Evolutionary conservation across 257 asterid species (phyloP), one percentile per base, ranked within the genome.

Genomic region (Solanum chmielewskii): DNA sequence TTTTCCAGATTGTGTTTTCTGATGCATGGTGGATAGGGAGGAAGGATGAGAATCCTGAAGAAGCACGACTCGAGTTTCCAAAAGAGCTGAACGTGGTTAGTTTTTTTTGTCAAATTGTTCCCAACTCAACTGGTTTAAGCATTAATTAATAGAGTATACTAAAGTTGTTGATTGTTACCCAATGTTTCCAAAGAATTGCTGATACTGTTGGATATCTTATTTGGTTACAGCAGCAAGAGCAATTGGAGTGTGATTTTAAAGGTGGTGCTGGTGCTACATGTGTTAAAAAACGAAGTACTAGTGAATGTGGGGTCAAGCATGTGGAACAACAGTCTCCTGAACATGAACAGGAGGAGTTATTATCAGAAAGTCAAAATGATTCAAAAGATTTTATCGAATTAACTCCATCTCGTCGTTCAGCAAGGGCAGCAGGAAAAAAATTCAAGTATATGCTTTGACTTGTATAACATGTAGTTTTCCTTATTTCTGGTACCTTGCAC

Each of bases 21-120:
- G 98, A 96, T 90, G 99, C 98, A 66, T 96, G 99, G 98, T 96
- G 99, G 98, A 93, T 96, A 60, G 99, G 99, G 85, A 94, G 86
- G 87, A 94, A 95, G 88, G 98, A 94, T 49, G 95, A 94, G 88
- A 96, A 96, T 92, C 99, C 99, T 45, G 95, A 92, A 85, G 99
- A 96, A 92, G 87, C 90, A 81, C 92, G 88, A 42, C 97, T 95
- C 84, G 92, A 89, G 88, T 96, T 93, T 90, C 99, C 98, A 14
- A 86, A 92, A 90, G 96, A 94, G 91, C 83, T 95, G 92, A 89
- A 87, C 90, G 71, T 87, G 95, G 99, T 96, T 85, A 85, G 93
- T 87, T 70, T 49, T 49, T 74, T 4, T 84, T 78, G 14, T 88
- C 42, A 71, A 82, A 84, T 77, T 80, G 20, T 87, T 89, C 83